Percentiles rank a stretch among this genome's conserved stretches.
Evolutionary conservation across 139 green algal species (phyloP).

Genomic region (Chlorella vulgaris): DNA sequence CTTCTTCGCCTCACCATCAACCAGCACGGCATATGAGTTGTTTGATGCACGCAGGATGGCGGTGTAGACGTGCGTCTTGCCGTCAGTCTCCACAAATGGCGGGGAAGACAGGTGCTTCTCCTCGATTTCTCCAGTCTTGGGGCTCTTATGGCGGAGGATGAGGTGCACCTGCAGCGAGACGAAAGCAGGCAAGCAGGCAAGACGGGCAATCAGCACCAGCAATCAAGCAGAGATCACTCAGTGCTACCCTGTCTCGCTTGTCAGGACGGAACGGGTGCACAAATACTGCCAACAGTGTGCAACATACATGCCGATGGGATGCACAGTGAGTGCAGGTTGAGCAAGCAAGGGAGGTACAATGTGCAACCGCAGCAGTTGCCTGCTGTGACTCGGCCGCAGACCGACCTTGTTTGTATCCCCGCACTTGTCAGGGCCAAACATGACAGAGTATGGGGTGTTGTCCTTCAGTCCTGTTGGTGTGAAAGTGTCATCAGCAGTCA

Average conservation of each 20-base stretch:
- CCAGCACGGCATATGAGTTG: conserved; percentile 78
- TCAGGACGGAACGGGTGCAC: no score
- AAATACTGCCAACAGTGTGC: no score
- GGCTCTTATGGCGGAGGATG: conserved; percentile 85
- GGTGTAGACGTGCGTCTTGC: conserved; percentile 80
- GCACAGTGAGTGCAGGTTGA: not conserved
- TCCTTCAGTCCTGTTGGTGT: conserved; percentile 63
- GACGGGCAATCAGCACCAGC: no score
- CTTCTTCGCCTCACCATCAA: conserved; percentile 75
- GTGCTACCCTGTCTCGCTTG: no score
- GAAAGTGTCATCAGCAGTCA: conserved; percentile 68
- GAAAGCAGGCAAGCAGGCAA: no score
- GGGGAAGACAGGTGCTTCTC: conserved; percentile 91
- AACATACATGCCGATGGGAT: no score
- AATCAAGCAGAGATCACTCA: no score
- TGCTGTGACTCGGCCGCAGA: no score
- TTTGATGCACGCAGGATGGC: conserved; percentile 74
- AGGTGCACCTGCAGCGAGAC: conserved; percentile 82
- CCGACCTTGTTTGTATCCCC: conserved; percentile 75
- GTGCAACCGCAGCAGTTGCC: no score
- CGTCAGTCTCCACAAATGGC: conserved; percentile 66
- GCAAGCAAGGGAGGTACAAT: no score
- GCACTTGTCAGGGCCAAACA: conserved; percentile 99
- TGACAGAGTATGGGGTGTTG: conserved; percentile 94
- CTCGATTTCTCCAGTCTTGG: conserved; percentile 86